Conservation (phyloP, 2,329 filamentous ascomycete species). For the Didymella segeticola region DNA sequence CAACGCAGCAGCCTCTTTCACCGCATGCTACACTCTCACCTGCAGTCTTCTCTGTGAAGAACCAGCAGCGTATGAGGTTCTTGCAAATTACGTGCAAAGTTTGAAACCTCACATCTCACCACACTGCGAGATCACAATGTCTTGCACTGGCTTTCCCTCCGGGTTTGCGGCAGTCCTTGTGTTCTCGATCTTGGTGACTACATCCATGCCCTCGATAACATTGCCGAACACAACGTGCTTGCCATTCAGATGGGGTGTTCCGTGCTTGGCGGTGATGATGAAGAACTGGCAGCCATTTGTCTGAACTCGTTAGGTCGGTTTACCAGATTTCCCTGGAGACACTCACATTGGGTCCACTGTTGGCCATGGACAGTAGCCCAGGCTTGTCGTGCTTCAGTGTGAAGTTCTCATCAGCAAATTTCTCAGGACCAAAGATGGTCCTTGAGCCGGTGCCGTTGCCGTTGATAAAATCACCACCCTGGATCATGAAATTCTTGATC, state of each 20-base stretch:
- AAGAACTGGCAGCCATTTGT: constrained; percentile 96
- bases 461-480: constrained; percentile 94
- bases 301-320: constrained; percentile 12
- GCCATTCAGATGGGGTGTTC: constrained; percentile 84
- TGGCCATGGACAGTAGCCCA: constrained; percentile 88
- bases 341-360: constrained; percentile 44
- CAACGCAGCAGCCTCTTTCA: not conserved
- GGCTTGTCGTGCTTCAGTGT: constrained; percentile 76
- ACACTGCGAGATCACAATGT: constrained; percentile 84
- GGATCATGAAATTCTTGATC: constrained; percentile 98
- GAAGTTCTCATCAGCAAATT: constrained; percentile 93
- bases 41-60: not conserved
- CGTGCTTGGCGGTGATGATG: constrained; percentile 76
- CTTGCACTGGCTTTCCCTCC: constrained; percentile 82
- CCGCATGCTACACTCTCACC: no score
- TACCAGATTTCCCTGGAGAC: constrained; percentile 55
- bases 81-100: not conserved
- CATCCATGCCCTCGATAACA: constrained; percentile 87
- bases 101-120: constrained; percentile 78
- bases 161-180: constrained; percentile 70
- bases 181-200: constrained; percentile 90
- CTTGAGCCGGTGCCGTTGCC: constrained; percentile 89
- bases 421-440: constrained; percentile 83
- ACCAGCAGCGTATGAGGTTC: not conserved
- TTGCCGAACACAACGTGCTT: constrained; percentile 97